Conservation (phyloP, 306 rosid genomes). For the Crotalaria pallida region DNA sequence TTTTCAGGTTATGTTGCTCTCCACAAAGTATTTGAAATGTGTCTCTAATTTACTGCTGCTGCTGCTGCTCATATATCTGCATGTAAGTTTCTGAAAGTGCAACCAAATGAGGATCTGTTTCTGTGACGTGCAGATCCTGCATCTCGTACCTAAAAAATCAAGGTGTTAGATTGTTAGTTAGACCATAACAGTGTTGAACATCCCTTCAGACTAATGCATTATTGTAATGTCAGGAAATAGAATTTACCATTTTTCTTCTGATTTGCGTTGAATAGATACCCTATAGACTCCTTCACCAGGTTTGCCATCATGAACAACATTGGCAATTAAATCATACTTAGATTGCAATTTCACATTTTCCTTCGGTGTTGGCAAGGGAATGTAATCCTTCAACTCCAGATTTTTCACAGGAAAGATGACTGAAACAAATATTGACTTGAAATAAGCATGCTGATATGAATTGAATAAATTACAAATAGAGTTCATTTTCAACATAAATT, state of each 20-base stretch:
- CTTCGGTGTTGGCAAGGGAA: conserved; percentile 76
- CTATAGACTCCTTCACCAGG: conserved; percentile 86
- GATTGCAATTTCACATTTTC: conserved; percentile 66
- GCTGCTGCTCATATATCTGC: conserved; percentile 96
- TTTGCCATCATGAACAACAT: conserved; percentile 91
- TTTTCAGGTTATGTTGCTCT: background rate
- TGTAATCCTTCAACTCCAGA: conserved; percentile 93
- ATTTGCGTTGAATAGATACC: conserved; percentile 88
- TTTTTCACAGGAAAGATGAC: conserved; percentile 98
- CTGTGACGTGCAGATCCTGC: conserved; percentile 95
- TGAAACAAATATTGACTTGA: conserved; percentile 22
- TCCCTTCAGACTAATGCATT: background rate
- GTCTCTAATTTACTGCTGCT: conserved; percentile 33
- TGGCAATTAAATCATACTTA: conserved; percentile 85
- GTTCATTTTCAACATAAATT: background rate
- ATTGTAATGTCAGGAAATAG: background rate
- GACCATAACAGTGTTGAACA: conserved; percentile 10
- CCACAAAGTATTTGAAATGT: background rate
- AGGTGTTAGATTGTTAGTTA: conserved; percentile 18
- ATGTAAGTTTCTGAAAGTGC: conserved; percentile 93
- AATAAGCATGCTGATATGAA: conserved; percentile 3
- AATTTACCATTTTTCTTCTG: conserved; percentile 81
- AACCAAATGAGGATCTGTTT: conserved; percentile 92
- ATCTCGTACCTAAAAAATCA: conserved; percentile 66
- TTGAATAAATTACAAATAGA: background rate